Base-by-base conservation (phyloP, 805 yeast species). In the Wickerhamiella spandovensis region DNA sequence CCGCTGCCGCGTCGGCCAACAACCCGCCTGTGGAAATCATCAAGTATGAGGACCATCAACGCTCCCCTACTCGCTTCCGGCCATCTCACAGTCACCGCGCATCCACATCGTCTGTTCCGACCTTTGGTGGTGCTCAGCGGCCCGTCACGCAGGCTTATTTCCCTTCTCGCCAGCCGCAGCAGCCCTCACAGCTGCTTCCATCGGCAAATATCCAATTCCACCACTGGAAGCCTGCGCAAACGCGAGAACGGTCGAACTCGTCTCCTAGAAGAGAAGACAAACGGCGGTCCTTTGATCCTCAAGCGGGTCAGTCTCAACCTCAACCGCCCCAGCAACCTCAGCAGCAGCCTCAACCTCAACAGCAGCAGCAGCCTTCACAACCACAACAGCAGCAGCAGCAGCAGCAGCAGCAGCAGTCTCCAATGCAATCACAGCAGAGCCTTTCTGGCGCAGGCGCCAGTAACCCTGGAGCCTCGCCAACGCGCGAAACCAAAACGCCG, bases 121-220 rank as follows among this genome's bases (percentile, higher is more conserved):
- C 52, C 5, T 59, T 44, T 38, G 49, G 51, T 17, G 42, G 48
- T 20, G 44, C 51, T 38, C 37, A 20, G 22, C 41, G 39, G 20
- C 20, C 39, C 20, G 39, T 17, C 39, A 17, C 39, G 18, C 39
- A 32, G 17, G 47, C 50, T 49, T 15, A 39, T 25, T 24, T 15
- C 37, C 45, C 53, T 18, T 48, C 52, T 18, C 51, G 60, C n/a
- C 50, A 59, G n/a, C 55, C 56, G 21, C 51, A 53, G 61, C 15
- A 54, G 56, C 15, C 49, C 57, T 15, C 20, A 15, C 20, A 15
- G 39, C 17, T 35, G n/a, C 46, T 58, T 7, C 52, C 62, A 13
- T 79, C 75, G 58, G 77, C 74, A 52, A 66, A 74, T 8, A 72
- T 75, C 30, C 80, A 75, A 56, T 76, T 76, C 60, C 79, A 76